A percentile compares a stretch with the other conserved stretches of the same genome.
Conservation (phyloP, 2,329 filamentous ascomycete genomes). For the Diaporthe sp. region DNA sequence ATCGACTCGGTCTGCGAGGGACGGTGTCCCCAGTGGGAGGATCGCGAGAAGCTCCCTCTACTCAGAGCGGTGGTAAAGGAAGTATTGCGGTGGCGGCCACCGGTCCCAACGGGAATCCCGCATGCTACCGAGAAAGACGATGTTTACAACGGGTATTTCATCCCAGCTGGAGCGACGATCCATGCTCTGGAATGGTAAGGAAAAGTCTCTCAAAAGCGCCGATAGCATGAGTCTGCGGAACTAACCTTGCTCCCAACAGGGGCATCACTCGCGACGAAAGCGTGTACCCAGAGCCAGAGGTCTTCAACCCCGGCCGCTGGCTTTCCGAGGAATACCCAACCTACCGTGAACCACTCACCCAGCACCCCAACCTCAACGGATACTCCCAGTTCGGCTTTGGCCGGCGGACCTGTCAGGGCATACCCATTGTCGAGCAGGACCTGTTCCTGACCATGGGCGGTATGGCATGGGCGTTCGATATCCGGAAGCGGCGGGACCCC, state of each 20-base stretch:
- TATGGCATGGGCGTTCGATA: slow-evolving; percentile 49
- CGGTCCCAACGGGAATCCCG: slow-evolving; percentile 64
- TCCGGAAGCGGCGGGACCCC: slow-evolving; percentile 44
- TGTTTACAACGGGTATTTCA: slow-evolving; percentile 62
- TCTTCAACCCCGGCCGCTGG: slow-evolving; percentile 54
- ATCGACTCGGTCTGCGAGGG: slow-evolving; percentile 56
- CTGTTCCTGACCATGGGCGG: slow-evolving; percentile 52
- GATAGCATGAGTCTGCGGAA: not conserved
- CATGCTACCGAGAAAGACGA: slow-evolving; percentile 63
- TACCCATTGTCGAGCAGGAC: slow-evolving; percentile 53
- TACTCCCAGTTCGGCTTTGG: slow-evolving; percentile 64
- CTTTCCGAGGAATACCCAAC: slow-evolving; percentile 50
- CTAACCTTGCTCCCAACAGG: slow-evolving; percentile 40
- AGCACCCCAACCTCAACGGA: slow-evolving; percentile 52
- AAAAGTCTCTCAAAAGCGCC: slow-evolving; percentile 1
- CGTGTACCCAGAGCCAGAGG: slow-evolving; percentile 50
- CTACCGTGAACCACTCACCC: slow-evolving; percentile 51
- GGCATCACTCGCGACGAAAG: slow-evolving; percentile 56
- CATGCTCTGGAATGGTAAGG: slow-evolving; percentile 63
- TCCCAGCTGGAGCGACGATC: slow-evolving; percentile 61
- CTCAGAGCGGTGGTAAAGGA: slow-evolving; percentile 63
- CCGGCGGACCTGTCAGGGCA: slow-evolving; percentile 57
- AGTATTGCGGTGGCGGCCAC: slow-evolving; percentile 63
- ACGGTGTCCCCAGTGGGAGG: slow-evolving; percentile 57
- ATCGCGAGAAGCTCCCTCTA: slow-evolving; percentile 56